A percentile compares a stretch with the other conserved stretches of the same genome.
phyloP scores from a whole-genome alignment of 495 filamentous ascomycete species.

The Paragyromitra xinjiangensis region DNA sequence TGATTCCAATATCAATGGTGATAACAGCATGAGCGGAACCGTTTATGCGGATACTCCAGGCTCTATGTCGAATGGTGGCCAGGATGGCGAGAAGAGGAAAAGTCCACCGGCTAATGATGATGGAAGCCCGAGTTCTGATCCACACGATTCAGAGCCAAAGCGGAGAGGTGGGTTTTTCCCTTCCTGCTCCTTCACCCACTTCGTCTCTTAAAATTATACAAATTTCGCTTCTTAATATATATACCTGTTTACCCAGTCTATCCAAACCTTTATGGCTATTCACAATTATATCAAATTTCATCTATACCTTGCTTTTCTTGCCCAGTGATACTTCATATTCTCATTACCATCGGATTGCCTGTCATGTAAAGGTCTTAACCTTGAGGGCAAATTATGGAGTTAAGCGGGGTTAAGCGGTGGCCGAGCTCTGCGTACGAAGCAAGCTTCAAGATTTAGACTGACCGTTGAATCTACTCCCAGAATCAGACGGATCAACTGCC shows the following conservation, averaged over 20 bases:
- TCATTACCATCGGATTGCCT: not conserved
- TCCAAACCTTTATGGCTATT: slow-evolving; percentile 14
- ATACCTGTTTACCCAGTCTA: slow-evolving; percentile 41
- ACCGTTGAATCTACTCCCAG: slow-evolving; percentile 39
- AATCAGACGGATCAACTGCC: slow-evolving; percentile 70
- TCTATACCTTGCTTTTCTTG: slow-evolving; percentile 28
- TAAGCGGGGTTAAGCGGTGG: slow-evolving; percentile 7
- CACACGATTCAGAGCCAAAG: slow-evolving; percentile 57
- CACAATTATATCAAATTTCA: slow-evolving; percentile 29
- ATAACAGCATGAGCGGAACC: slow-evolving; percentile 64
- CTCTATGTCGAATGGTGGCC: slow-evolving; percentile 40
- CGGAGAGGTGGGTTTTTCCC: slow-evolving; percentile 56
- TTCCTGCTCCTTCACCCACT: slow-evolving; percentile 34
- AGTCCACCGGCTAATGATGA: slow-evolving; percentile 74
- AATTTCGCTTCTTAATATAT: slow-evolving; percentile 42
- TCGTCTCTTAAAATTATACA: slow-evolving; percentile 39
- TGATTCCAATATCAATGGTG: slow-evolving; percentile 61
- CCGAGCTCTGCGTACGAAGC: not conserved
- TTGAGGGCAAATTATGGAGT: not conserved
- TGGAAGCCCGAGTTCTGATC: slow-evolving; percentile 66
- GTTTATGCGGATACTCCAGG: slow-evolving; percentile 69
- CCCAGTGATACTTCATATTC: slow-evolving; percentile 20
- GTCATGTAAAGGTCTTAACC: slow-evolving; percentile 10
- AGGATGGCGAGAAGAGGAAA: slow-evolving; percentile 77
- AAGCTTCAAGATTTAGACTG: slow-evolving; percentile 30